Evolutionary conservation across 768 basidiomycete species (phyloP).

Genomic region (Boletus rubescentipes): DNA sequence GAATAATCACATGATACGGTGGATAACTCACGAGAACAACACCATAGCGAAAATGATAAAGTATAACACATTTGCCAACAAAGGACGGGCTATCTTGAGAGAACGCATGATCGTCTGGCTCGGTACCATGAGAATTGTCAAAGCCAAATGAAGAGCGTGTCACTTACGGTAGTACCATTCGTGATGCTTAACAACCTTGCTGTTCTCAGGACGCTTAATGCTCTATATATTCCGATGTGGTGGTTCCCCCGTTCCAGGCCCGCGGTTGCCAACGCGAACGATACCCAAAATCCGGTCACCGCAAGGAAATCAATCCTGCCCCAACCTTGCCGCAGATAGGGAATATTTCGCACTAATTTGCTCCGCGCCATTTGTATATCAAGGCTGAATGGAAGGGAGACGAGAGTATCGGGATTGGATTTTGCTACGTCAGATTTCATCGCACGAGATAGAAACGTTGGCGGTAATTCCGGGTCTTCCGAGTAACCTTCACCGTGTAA

Average conservation of each 20-base stretch:
- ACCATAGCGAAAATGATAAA: conserved; percentile 89
- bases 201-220: conserved; percentile 81
- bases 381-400: conserved; percentile 58
- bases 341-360: conserved; percentile 64
- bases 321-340: conserved; percentile 93
- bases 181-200: conserved; percentile 84
- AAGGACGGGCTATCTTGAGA: conserved; percentile 83
- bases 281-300: conserved; percentile 83
- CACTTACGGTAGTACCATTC: conserved; percentile 84
- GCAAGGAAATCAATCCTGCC: conserved; percentile 87
- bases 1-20: neutral
- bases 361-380: conserved; percentile 52
- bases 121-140: conserved; percentile 7
- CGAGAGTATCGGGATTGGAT: conserved; percentile 37
- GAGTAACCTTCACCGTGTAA: conserved; percentile 4
- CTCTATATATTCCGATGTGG: conserved; percentile 86
- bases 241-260: conserved; percentile 63
- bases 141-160: neutral
- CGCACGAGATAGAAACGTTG: conserved; percentile 51
- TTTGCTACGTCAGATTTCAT: conserved; percentile 40
- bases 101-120: conserved; percentile 82
- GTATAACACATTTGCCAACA: conserved; percentile 85
- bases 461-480: conserved; percentile 43
- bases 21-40: conserved; percentile 72
- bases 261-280: conserved; percentile 64